phyloP scores from a whole-genome alignment of 176 grass and related monocot genomes.

The Ampelocalamus luodianensis region DNA sequence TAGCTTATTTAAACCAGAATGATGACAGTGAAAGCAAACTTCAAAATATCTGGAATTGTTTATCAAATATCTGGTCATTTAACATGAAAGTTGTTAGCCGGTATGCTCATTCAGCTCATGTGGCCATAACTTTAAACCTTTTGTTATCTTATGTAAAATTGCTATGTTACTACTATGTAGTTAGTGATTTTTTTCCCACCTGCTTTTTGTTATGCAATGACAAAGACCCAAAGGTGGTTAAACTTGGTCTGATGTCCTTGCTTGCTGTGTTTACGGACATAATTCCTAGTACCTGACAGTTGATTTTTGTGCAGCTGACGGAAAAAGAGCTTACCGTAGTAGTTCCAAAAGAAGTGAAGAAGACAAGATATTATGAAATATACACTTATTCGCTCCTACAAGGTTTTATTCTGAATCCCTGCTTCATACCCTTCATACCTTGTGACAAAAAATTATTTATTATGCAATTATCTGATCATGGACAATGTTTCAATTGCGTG shows the following conservation, averaged over 20 bases:
- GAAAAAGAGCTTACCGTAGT: slow-evolving; percentile 87
- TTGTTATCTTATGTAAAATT: not conserved
- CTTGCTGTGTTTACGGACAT: slow-evolving; percentile 96
- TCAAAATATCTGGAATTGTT: not conserved
- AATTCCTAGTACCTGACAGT: slow-evolving; percentile 57
- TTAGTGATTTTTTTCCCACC: slow-evolving; percentile 9
- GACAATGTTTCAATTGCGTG: not conserved
- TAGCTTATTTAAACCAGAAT: slow-evolving; percentile 10
- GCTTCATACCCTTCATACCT: slow-evolving; percentile 1
- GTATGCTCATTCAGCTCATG: not conserved
- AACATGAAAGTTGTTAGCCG: not conserved
- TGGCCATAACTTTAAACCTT: not conserved
- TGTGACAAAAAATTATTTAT: slow-evolving; percentile 1
- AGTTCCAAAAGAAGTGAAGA: slow-evolving; percentile 84
- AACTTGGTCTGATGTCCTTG: slow-evolving; percentile 85
- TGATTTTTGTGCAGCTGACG: slow-evolving; percentile 58
- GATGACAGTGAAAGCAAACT: slow-evolving; percentile 3
- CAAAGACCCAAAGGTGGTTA: slow-evolving; percentile 75
- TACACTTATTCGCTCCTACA: slow-evolving; percentile 85
- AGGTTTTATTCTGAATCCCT: slow-evolving; percentile 54
- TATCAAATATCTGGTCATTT: slow-evolving; percentile 4
- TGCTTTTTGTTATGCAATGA: slow-evolving; percentile 64
- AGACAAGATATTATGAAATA: slow-evolving; percentile 84
- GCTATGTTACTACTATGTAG: not conserved
- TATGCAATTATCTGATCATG: slow-evolving; percentile 15